A percentile compares a stretch with the other conserved stretches of the same genome.
phyloP scores from a whole-genome alignment of 108 stramenopile genomes.

The Craspedostauros australis region DNA sequence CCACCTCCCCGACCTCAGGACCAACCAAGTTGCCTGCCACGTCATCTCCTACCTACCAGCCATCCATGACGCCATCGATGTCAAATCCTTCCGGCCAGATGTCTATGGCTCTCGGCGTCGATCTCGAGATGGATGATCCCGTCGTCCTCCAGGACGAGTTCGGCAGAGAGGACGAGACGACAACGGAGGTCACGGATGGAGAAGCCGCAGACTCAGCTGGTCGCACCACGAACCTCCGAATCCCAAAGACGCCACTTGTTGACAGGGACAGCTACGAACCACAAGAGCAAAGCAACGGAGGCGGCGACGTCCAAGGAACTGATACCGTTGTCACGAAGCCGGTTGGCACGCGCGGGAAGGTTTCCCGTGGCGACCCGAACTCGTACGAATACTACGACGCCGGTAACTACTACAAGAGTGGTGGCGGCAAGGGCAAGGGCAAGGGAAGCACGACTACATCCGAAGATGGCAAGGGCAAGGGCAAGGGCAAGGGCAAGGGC shows the following conservation, averaged over 20 bases:
- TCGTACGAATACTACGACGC: too few relatives aligned
- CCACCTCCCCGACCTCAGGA: not conserved
- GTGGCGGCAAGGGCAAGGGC: too few relatives aligned
- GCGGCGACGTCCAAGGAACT: too few relatives aligned
- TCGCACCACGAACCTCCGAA: too few relatives aligned
- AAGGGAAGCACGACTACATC: not conserved
- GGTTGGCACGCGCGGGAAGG: too few relatives aligned
- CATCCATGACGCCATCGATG: slow-evolving; percentile 2
- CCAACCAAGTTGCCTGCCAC: slow-evolving; percentile 1
- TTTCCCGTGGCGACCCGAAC: too few relatives aligned
- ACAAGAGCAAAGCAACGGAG: too few relatives aligned
- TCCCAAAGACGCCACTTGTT: too few relatives aligned
- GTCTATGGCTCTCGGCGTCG: slow-evolving; percentile 28
- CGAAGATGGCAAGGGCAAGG: not conserved
- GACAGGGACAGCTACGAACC: too few relatives aligned
- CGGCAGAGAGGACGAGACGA: not conserved
- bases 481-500: not conserved
- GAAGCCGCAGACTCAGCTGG: too few relatives aligned
- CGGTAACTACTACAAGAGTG: too few relatives aligned
- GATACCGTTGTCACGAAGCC: too few relatives aligned
- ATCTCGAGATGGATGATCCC: slow-evolving; percentile 11
- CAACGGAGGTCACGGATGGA: not conserved
- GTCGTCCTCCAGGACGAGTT: slow-evolving; percentile 4
- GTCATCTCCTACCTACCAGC: not conserved
- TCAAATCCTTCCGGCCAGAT: slow-evolving; percentile 3